phyloP scores from a whole-genome alignment of 306 rosid genomes.

The Vigna angularis region DNA sequence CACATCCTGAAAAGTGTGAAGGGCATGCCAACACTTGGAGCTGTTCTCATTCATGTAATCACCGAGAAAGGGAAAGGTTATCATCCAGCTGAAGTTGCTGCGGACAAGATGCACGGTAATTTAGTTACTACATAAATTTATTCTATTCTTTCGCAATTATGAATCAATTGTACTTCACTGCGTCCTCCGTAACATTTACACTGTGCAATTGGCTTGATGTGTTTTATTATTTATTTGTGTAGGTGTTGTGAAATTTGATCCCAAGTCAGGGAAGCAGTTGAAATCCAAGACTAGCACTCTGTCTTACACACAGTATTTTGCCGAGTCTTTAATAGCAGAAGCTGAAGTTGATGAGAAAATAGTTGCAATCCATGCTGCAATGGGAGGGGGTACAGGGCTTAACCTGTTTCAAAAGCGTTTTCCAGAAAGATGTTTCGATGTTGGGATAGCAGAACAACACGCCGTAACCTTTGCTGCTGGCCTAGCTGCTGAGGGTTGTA shows the following conservation, averaged over 20 bases:
- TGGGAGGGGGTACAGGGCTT: conserved; percentile 87
- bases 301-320: conserved; percentile 66
- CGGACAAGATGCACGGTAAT: conserved; percentile 75
- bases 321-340: conserved; percentile 64
- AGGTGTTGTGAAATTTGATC: conserved; percentile 76
- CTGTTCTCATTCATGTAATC: conserved; percentile 64
- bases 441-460: conserved; percentile 77
- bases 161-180: background rate
- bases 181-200: background rate
- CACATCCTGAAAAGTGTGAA: conserved; percentile 54
- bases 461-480: conserved; percentile 78
- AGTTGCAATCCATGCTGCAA: conserved; percentile 72
- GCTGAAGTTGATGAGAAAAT: conserved; percentile 62
- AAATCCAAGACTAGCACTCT: conserved; percentile 49
- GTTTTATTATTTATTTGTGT: conserved; percentile 14
- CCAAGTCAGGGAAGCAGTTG: conserved; percentile 63
- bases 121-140: background rate
- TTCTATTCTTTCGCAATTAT: background rate
- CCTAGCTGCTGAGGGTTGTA: conserved; percentile 64
- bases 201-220: background rate
- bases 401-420: conserved; percentile 65
- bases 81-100: conserved; percentile 64
- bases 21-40: conserved; percentile 58
- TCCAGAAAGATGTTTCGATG: conserved; percentile 68
- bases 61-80: conserved; percentile 81